These are phyloP conservation scores for Hypsizygus marmoreus DNA, from an alignment of 768 basidiomycete genomes.

Conservation along the genomic window DNA sequence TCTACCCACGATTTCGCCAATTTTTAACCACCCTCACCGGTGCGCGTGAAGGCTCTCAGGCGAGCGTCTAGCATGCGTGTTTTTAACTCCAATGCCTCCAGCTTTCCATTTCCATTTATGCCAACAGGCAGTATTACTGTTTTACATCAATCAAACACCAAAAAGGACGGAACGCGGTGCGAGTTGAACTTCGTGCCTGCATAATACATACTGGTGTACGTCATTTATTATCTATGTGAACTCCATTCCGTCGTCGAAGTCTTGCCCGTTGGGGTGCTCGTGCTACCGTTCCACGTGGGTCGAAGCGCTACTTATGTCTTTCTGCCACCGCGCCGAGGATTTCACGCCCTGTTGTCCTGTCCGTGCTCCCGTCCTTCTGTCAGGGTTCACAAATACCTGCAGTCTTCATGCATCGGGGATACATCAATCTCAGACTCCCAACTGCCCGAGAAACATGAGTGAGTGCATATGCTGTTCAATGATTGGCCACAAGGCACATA, in stretches of 20 bases:
- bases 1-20: conserved; percentile 5
- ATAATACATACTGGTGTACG: too few species aligned
- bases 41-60: background rate
- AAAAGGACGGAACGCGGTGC: too few species aligned
- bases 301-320: conserved; percentile 6
- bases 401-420: conserved; percentile 2
- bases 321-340: conserved; percentile 2
- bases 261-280: conserved; percentile 1
- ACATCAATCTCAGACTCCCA: conserved; percentile 4
- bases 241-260: background rate
- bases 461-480: conserved; percentile 1
- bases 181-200: too few species aligned
- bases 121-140: too few species aligned
- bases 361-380: conserved; percentile 3
- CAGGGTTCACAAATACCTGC: conserved; percentile 1
- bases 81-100: background rate
- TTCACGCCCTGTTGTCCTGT: conserved; percentile 4
- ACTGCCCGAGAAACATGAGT: background rate
- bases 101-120: too few species aligned
- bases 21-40: background rate
- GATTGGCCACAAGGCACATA: background rate
- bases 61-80: background rate
- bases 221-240: conserved; percentile 7
- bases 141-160: too few species aligned
- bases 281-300: conserved; percentile 12